These are phyloP conservation scores for Trichomonascaceae sp. DNA, from an alignment of 1,139 yeast genomes.

Conservation along the genomic window DNA sequence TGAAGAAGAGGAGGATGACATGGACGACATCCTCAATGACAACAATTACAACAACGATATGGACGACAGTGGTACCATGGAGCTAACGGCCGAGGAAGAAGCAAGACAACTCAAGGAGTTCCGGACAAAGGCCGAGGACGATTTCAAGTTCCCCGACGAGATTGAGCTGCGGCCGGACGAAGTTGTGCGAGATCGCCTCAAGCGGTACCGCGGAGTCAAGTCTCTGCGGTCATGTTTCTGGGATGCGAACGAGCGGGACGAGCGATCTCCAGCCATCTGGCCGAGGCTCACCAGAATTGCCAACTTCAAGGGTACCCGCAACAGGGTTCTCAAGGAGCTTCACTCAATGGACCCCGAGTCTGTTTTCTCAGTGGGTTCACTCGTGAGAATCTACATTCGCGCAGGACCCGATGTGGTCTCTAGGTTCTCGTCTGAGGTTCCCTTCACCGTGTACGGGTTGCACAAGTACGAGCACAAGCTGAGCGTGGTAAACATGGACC, in stretches of 20 bases:
- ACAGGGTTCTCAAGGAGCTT: constrained; percentile 47
- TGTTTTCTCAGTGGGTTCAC: constrained; percentile 52
- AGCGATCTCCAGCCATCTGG: constrained; percentile 71
- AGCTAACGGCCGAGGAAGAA: constrained; percentile 72
- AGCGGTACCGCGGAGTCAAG: constrained; percentile 76
- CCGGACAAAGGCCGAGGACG: constrained; percentile 64
- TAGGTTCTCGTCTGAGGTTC: constrained; percentile 20
- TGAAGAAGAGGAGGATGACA: constrained; percentile 40
- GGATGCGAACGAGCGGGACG: constrained; percentile 77
- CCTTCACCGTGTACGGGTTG: constrained; percentile 59
- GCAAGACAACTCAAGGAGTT: constrained; percentile 58
- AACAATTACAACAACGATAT: constrained; percentile 37
- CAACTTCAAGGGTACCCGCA: constrained; percentile 67
- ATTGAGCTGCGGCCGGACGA: constrained; percentile 67
- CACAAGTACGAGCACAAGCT: constrained; percentile 77
- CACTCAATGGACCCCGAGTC: constrained; percentile 31
- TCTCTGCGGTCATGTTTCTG: constrained; percentile 69
- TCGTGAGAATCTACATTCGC: constrained; percentile 44
- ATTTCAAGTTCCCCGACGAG: constrained; percentile 92
- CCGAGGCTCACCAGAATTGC: constrained; percentile 56
- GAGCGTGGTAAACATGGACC: constrained; percentile 69
- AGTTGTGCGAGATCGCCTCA: constrained; percentile 60
- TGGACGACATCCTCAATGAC: constrained; percentile 34
- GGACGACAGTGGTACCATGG: constrained; percentile 54
- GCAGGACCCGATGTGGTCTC: constrained; percentile 40